Evolutionary conservation across 208 protist genomes (phyloP), one percentile per base, ranked within the genome.

Genomic region (Herpetomonas muscarum): DNA sequence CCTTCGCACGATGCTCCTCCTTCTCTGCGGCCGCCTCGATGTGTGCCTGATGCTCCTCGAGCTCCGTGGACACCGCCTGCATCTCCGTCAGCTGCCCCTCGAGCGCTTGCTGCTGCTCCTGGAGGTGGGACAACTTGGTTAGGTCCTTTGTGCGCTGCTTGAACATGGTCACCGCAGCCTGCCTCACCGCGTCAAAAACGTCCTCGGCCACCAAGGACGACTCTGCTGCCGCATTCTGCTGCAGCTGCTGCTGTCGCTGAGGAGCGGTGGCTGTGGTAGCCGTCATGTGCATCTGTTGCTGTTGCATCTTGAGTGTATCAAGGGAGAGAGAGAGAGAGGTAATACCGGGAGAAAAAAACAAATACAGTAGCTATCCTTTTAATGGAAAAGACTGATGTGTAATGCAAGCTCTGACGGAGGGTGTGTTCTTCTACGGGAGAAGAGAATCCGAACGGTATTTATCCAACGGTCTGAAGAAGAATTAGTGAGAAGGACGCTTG

Each of bases 81-180:
- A 71, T 67, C 22, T 74, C n/a, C 39, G 55, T 47, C 42, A 69
- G 53, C 39, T 69, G 47, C 15, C 45, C 31, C 7, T 74, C 63
- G 0, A 71, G 57, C 15, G 45, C 2, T 10, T 70, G 66, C 12
- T 50, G 50, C 50, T 74, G 66, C 22, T 41, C 22, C 45, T 78
- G 51, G 13, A 85, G 65, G 3, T 70, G 30, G 5, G 75, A 60
- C 3, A 88, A 68, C 29, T 69, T 76, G 12, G 86, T 93, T 57
- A 93, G 82, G 57, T 93, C 86, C 29, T 81, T 81, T 15, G 82
- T 90, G 51, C 82, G 81, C 62, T 93, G 86, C 55, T 88, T 79
- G 55, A 93, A 90, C 76, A 93, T 83, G 34, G 66, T 63, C 34
- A 84, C 30, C 1, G 86, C 86, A 1, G 78, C 78, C 31, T 84